These are phyloP conservation scores for Phytophthora europaea DNA, from an alignment of 352 stramenopile species.

Conservation along the genomic window DNA sequence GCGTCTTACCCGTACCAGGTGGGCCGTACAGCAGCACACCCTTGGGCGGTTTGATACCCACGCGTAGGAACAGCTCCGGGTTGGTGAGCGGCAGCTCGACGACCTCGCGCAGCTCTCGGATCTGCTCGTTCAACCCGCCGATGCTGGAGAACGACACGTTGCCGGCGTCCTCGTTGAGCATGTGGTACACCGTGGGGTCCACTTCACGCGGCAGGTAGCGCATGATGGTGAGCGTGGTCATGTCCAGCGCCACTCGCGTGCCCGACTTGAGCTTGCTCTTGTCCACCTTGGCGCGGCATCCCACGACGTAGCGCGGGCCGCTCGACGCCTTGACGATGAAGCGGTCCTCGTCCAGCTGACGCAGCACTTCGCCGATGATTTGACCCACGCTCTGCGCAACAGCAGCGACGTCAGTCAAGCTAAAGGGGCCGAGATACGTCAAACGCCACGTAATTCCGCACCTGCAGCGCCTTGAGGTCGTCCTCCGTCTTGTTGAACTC, in stretches of 20 bases:
- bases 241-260: conserved; percentile 98
- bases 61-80: conserved; percentile 98
- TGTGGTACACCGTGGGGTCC: conserved; percentile 99
- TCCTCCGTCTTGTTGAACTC: conserved; percentile 99
- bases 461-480: conserved; percentile 96
- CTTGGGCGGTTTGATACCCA: conserved; percentile 99
- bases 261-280: conserved; percentile 98
- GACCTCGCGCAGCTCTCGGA: conserved; percentile 96
- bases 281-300: conserved; percentile 95
- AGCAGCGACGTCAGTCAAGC: conserved; percentile 19
- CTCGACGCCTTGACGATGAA: conserved; percentile 99
- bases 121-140: conserved; percentile 99
- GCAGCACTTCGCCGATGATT: conserved; percentile 99
- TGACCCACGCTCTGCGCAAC: conserved; percentile 96
- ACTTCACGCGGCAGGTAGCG: conserved; percentile 98
- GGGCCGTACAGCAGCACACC: conserved; percentile 99
- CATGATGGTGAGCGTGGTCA: conserved; percentile 99
- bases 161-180: conserved; percentile 98
- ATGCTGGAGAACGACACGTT: conserved; percentile 98
- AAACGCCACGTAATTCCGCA: conserved; percentile 20
- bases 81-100: conserved; percentile 99
- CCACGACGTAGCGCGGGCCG: conserved; percentile 99
- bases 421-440: not conserved
- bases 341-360: conserved; percentile 97
- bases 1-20: conserved; percentile 99